A percentile compares a stretch with the other conserved stretches of the same genome.
These are phyloP conservation scores for Cordyceps cicadae DNA, from an alignment of 2,329 filamentous ascomycete species.

Conservation along the genomic window DNA sequence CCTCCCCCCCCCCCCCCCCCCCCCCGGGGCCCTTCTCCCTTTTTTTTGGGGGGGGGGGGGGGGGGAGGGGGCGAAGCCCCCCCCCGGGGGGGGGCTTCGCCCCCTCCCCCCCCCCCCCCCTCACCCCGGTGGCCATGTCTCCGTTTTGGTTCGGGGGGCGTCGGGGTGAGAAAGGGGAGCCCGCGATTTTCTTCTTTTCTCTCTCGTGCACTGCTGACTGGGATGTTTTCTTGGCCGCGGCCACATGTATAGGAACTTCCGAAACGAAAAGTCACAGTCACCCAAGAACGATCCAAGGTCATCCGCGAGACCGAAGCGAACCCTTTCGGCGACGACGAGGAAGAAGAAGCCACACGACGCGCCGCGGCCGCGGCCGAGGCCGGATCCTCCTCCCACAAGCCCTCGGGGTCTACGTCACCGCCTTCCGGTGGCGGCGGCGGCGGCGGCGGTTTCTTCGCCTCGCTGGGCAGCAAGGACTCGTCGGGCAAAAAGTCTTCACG, in stretches of 20 bases:
- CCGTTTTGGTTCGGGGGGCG: no score
- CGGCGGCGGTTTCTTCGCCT: background rate
- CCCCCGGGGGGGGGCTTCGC: no score
- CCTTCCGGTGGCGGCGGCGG: background rate
- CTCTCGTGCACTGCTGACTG: no score
- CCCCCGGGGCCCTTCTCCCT: no score
- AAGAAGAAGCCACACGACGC: slow-evolving; percentile 36
- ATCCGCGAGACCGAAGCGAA: slow-evolving; percentile 71
- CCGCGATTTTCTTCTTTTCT: no score
- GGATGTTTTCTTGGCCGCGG: no score
- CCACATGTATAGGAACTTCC: slow-evolving; percentile 52
- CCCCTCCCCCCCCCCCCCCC: no score
- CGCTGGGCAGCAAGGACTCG: background rate
- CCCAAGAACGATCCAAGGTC: slow-evolving; percentile 73
- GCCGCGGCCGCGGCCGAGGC: slow-evolving; percentile 25
- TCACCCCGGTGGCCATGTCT: no score
- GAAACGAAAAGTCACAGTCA: slow-evolving; percentile 61
- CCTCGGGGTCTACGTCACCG: background rate
- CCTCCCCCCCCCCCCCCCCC: no score
- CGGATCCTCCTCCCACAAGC: background rate
- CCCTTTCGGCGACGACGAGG: slow-evolving; percentile 60
- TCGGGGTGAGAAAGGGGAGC: no score
- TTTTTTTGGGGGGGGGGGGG: no score
- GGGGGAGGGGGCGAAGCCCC: no score
- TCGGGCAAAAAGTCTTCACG: background rate